Conservation (phyloP, 139 green algal species). For the Chlorella sorokiniana region DNA sequence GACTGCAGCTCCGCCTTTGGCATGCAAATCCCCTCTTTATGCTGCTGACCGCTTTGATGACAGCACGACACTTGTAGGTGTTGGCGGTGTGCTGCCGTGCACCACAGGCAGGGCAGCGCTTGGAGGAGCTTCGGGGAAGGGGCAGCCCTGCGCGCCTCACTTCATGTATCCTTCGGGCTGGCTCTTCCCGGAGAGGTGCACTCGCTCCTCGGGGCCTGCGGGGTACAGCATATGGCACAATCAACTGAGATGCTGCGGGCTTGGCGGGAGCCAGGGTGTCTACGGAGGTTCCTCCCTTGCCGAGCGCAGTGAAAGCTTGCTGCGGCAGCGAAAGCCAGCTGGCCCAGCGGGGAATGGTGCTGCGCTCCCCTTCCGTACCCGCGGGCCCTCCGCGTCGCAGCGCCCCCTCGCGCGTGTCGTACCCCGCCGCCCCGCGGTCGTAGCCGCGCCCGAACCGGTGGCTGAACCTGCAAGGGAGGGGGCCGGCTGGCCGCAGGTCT, state of each 20-base stretch:
- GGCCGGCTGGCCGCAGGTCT: too few relatives aligned
- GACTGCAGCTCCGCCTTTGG: too few relatives aligned
- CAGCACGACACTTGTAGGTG: too few relatives aligned
- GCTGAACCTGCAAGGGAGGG: neutral
- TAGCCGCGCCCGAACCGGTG: conserved; percentile 10
- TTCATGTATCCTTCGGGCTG: conserved; percentile 4
- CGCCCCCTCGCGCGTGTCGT: neutral
- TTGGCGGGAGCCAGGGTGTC: neutral
- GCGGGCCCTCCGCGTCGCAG: conserved; percentile 2
- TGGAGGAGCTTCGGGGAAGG: too few relatives aligned
- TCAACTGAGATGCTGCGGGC: neutral
- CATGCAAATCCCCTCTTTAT: too few relatives aligned
- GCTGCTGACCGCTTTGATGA: too few relatives aligned
- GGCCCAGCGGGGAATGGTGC: too few relatives aligned
- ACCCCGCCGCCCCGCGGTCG: neutral
- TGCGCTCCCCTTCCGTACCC: too few relatives aligned
- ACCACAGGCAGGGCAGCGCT: neutral
- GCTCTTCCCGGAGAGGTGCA: conserved; percentile 14
- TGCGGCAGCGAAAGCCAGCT: too few relatives aligned
- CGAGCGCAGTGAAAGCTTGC: too few relatives aligned
- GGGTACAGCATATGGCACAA: neutral
- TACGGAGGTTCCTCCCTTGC: too few relatives aligned
- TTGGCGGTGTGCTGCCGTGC: too few relatives aligned
- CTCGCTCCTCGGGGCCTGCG: conserved; percentile 11
- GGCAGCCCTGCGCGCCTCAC: neutral